These are phyloP conservation scores for Erigeron canadensis DNA, from an alignment of 129 eudicot species.

Conservation along the genomic window DNA sequence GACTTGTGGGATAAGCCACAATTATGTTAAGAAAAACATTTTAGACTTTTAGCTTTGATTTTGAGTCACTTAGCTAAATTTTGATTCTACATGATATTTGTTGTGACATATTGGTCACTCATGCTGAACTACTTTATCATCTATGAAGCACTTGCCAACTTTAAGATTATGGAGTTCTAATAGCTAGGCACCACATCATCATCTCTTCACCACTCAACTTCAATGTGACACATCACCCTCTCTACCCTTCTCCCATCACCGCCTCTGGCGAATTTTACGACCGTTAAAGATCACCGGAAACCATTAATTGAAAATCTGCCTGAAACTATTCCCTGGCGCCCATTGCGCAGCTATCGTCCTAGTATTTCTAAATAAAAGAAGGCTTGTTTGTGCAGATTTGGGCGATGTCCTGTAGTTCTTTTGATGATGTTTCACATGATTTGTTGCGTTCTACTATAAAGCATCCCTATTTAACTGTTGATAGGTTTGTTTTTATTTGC, in stretches of 20 bases:
- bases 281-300: too few relatives aligned
- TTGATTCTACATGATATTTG: constrained; percentile 11
- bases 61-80: background rate
- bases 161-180: too few relatives aligned
- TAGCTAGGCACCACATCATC: too few relatives aligned
- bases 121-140: constrained; percentile 5
- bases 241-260: too few relatives aligned
- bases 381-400: constrained; percentile 55
- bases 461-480: constrained; percentile 69
- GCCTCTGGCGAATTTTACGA: too few relatives aligned
- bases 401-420: constrained; percentile 54
- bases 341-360: too few relatives aligned
- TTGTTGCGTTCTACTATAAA: constrained; percentile 53
- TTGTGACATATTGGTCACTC: constrained; percentile 5
- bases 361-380: constrained; percentile 4
- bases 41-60: constrained; percentile 10
- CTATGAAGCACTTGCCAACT: too few relatives aligned
- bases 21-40: background rate
- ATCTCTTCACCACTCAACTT: too few relatives aligned
- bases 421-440: constrained; percentile 47
- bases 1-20: background rate
- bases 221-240: too few relatives aligned
- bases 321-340: too few relatives aligned
- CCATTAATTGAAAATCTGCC: too few relatives aligned
- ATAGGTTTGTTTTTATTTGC: constrained; percentile 55